Evolutionary conservation across 352 stramenopile species (phyloP).

Genomic region (Aphanomyces invadans): DNA sequence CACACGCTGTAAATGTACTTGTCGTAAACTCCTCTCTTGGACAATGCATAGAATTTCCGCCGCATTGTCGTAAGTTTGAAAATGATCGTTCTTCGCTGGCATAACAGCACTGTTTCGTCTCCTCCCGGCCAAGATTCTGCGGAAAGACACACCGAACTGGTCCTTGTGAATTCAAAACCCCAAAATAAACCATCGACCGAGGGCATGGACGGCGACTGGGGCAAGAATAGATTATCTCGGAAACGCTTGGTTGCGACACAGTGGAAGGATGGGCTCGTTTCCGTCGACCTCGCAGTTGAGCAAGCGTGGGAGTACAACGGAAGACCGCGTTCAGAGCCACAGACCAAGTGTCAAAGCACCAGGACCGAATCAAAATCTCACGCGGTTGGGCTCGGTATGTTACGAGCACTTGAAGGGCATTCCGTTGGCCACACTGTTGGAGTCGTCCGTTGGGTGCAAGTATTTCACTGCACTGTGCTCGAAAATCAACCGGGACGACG

Average conservation of each 20-base stretch:
- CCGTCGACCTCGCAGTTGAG: background rate
- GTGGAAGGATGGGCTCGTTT: conserved; percentile 14
- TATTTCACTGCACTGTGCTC: conserved; percentile 2
- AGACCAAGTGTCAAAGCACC: too few species aligned
- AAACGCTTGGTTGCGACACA: background rate
- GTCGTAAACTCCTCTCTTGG: too few species aligned
- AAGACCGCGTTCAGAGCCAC: background rate
- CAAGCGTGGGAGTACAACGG: background rate
- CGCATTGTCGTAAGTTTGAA: too few species aligned
- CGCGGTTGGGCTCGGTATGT: background rate
- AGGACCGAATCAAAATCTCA: background rate
- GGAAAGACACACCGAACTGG: too few species aligned
- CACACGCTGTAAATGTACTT: too few species aligned
- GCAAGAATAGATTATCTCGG: background rate
- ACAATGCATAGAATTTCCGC: too few species aligned
- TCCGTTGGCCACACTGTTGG: background rate
- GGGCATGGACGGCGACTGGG: background rate
- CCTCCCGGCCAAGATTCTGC: too few species aligned
- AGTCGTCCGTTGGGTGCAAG: background rate
- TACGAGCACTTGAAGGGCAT: conserved; percentile 7
- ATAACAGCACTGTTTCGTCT: too few species aligned
- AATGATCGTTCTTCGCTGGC: too few species aligned
- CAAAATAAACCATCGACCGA: background rate
- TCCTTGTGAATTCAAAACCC: background rate
- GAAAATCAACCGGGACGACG: background rate